Evolutionary conservation across 2,329 filamentous ascomycete species (phyloP), one percentile per base, ranked within the genome.

Genomic region (Fusarium torreyae): DNA sequence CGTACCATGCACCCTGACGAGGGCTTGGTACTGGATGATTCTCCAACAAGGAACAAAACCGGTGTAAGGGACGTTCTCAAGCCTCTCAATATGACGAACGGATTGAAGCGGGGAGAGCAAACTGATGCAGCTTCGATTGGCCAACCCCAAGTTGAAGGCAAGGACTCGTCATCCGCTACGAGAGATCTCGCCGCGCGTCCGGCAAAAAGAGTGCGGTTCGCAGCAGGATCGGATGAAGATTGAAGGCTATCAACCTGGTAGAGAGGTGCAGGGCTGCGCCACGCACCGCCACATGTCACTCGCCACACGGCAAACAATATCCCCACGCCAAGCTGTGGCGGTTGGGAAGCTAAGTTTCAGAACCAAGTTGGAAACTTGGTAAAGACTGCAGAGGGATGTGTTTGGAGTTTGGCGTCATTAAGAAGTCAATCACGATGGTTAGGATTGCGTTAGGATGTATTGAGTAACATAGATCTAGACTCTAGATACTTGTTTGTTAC

Each of bases 1-100:
- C 72, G 64, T 24, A 59, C 66, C 6, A 56, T 79, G 15, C 77
- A 85, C 43, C 82, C 84, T 0, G 83, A 87, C 43, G 84, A 86
- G 22, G 85, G 80, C 14, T 72, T 86, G 38, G 68, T 84, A 28
- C 58, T 77, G 45, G 68, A 71, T 7, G 76, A 78, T 33, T 52
- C 56, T 44, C 64, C 48, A 28, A 63, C 64, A 38, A 65, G 31
- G 38, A 65, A 11, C 38, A 51, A 65, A 31, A 48, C 26, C 38
- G 46, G 42, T 57, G 54, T 53, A 52, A 53, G 31, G 48, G 52
- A 63, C 28, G 15, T 38, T 33, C 42, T 46, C 9, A 46, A 55
- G 39, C 43, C 61, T 62, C 44, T 34, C 9, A 54, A 69, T 15
- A 22, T 45, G 55, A 60, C 62, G 39, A 71, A 61, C 46, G 64